These are phyloP conservation scores for Hypocreales sp. DNA, from an alignment of 2,329 filamentous ascomycete genomes.

Conservation along the genomic window DNA sequence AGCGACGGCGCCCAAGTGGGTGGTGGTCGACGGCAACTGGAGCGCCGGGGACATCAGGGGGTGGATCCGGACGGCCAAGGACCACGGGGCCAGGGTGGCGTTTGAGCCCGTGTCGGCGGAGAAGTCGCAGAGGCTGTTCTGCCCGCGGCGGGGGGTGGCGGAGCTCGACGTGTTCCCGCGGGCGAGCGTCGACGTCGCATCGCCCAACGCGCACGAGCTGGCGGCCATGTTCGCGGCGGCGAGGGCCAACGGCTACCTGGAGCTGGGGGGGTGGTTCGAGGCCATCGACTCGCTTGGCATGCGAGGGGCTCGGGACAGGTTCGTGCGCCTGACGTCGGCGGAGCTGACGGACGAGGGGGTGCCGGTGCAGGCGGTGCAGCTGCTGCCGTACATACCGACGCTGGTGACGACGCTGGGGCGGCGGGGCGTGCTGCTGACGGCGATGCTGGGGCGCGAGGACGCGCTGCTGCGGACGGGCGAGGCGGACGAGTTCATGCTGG, in stretches of 20 bases:
- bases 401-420: conserved; percentile 73
- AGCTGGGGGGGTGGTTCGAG: conserved; percentile 58
- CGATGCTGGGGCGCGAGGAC: conserved; percentile 53
- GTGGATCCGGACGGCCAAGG: conserved; percentile 50
- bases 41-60: conserved; percentile 44
- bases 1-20: conserved; percentile 49
- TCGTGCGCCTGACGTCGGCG: conserved; percentile 50
- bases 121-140: conserved; percentile 61
- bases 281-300: conserved; percentile 70
- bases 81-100: conserved; percentile 43
- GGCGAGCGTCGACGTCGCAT: conserved; percentile 54
- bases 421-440: conserved; percentile 60
- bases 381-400: conserved; percentile 77
- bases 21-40: conserved; percentile 86
- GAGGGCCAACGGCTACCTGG: conserved; percentile 49
- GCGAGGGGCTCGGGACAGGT: conserved; percentile 53
- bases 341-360: conserved; percentile 65
- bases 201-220: conserved; percentile 75
- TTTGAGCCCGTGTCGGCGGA: conserved; percentile 82
- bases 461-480: conserved; percentile 45
- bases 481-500: conserved; percentile 55
- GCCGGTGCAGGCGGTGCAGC: conserved; percentile 67
- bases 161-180: conserved; percentile 39
- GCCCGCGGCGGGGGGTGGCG: conserved; percentile 18
- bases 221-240: conserved; percentile 63